Conservation (phyloP, 805 yeast species). For the Maudiozyma serrabonitensis region DNA sequence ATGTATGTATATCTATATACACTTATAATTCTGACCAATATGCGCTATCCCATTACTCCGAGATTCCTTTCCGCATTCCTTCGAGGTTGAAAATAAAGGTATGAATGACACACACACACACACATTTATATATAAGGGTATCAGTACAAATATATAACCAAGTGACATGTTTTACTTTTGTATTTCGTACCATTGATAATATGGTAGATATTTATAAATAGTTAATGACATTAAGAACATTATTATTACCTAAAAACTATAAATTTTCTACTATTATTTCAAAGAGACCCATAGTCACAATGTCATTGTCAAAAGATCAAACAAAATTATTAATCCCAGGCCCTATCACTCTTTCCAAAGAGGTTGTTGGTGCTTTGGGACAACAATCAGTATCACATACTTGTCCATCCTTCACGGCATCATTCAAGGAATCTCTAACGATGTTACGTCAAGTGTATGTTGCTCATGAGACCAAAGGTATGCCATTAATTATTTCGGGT, state of each 20-base stretch:
- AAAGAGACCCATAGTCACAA: no score
- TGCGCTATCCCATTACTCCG: neutral
- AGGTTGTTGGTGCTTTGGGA: conserved; percentile 69
- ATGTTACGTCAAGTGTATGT: conserved; percentile 68
- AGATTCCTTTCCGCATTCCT: neutral
- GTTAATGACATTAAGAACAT: no score
- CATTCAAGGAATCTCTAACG: conserved; percentile 59
- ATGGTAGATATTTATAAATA: no score
- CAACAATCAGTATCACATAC: conserved; percentile 87
- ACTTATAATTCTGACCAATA: neutral
- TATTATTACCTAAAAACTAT: no score
- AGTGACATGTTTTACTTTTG: no score
- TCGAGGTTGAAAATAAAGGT: no score
- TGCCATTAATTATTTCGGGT: conserved; percentile 76
- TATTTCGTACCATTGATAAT: no score
- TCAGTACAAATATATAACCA: no score
- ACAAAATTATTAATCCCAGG: conserved; percentile 62
- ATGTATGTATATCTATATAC: neutral
- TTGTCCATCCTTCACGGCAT: conserved; percentile 67
- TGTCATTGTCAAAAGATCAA: conserved; percentile 2
- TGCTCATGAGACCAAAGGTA: conserved; percentile 48
- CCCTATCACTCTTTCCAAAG: conserved; percentile 75
- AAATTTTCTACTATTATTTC: no score
- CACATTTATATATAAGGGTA: no score
- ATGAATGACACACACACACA: neutral